Evolutionary conservation across 108 stramenopile genomes (phyloP).

Genomic region (Cyclotella sp.): DNA sequence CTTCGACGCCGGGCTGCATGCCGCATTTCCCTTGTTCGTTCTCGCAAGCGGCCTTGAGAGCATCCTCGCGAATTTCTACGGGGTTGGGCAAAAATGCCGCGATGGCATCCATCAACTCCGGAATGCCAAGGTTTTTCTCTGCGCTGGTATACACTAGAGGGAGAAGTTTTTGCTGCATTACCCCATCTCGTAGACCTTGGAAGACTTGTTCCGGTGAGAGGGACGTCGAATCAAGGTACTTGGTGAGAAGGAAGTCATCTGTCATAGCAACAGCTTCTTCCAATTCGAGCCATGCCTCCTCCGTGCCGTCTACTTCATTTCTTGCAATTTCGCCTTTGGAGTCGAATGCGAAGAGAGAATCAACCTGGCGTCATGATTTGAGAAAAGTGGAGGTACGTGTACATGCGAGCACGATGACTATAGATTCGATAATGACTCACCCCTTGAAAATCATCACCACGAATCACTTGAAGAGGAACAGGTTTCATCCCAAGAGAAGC

Average conservation of each 20-base stretch:
- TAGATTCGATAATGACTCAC: not conserved
- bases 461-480: slow-evolving; percentile 34
- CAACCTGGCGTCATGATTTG: not conserved
- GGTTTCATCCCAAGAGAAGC: slow-evolving; percentile 32
- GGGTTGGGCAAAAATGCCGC: slow-evolving; percentile 35
- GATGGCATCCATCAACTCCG: slow-evolving; percentile 45
- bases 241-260: slow-evolving; percentile 42
- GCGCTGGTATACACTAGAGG: slow-evolving; percentile 41
- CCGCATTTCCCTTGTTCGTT: slow-evolving; percentile 23
- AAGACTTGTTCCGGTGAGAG: slow-evolving; percentile 21
- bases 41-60: slow-evolving; percentile 32
- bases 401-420: not conserved
- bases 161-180: slow-evolving; percentile 24
- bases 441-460: slow-evolving; percentile 24
- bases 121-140: slow-evolving; percentile 37
- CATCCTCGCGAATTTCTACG: slow-evolving; percentile 32
- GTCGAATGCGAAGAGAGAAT: slow-evolving; percentile 27
- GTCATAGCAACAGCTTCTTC: slow-evolving; percentile 46
- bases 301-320: slow-evolving; percentile 20
- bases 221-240: slow-evolving; percentile 29
- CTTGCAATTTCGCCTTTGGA: slow-evolving; percentile 10
- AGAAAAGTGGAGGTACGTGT: too few relatives aligned
- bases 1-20: slow-evolving; percentile 40
- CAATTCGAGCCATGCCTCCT: slow-evolving; percentile 34
- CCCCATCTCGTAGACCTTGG: slow-evolving; percentile 18